Evolutionary conservation across 495 filamentous ascomycete species (phyloP), one percentile per base, ranked within the genome.

Genomic region (Emericellopsis terricola): DNA sequence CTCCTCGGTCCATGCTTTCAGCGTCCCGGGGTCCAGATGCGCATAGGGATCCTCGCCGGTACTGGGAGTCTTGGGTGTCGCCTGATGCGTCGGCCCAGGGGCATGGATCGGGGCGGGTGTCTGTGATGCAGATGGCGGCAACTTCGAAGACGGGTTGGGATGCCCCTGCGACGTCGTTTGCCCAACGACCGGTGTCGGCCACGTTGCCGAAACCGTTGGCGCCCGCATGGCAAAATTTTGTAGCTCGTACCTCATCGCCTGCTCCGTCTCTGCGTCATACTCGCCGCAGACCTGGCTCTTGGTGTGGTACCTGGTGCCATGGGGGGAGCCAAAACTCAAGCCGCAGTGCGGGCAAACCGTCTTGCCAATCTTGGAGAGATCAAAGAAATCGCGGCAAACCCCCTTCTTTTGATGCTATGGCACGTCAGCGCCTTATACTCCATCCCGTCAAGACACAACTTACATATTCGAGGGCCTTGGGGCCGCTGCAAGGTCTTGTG

Each of bases 281-380:
- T 47, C 19, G 8, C 52, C 50, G 38, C 60, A 65, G 8, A 58
- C 49, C 10, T 41, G 36, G 32, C 47, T 51, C 23, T 42, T 23
- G 0, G 38, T n/a, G 28, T 61, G 59, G 29, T 47, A 46, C 40
- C 56, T 42, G 6, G 52, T 40, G 1, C 55, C 54, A 7, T 44
- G 43, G 1, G 37, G 40, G 2, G 38, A 51, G 7, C 40, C 48
- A 21, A 61, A 64, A 0, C 50, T 50, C 16, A 55, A 46, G 14
- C 60, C 61, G 28, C 61, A 65, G 13, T 55, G 30, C 1, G 39
- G 37, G 24, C 61, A 65, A 3, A 46, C 41, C 18, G 48, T 49
- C 14, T 39, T 38, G 34, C 51, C 56, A 2, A 55, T 46, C 7
- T 49, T 38, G 1, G 30, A 28, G 2, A 30, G 44, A 3, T 52